These are phyloP conservation scores for Endocarpon pusillum DNA, from an alignment of 495 filamentous ascomycete genomes.

Conservation along the genomic window DNA sequence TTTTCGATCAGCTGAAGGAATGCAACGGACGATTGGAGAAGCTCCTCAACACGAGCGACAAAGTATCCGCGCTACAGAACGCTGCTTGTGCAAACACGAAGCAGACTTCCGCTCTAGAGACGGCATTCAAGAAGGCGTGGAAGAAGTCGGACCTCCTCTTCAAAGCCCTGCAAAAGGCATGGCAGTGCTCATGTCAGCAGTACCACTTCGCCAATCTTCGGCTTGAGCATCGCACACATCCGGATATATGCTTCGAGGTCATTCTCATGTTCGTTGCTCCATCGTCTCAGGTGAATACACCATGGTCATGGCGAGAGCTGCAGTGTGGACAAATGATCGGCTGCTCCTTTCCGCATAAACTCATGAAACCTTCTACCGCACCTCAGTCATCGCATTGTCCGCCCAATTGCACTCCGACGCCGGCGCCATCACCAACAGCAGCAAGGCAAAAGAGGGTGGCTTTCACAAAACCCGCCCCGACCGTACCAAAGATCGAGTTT, in stretches of 20 bases:
- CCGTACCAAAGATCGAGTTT: no score
- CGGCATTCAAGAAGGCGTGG: conserved; percentile 11
- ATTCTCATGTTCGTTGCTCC: no score
- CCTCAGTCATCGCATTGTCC: background rate
- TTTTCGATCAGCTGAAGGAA: conserved; percentile 15
- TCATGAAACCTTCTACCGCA: conserved; percentile 8
- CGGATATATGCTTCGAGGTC: no score
- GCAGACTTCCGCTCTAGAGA: background rate
- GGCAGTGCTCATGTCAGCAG: conserved; percentile 17
- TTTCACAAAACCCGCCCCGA: conserved; percentile 10
- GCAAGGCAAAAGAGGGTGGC: background rate
- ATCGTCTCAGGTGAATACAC: no score
- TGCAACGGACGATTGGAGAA: conserved; percentile 18
- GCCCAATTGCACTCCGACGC: background rate
- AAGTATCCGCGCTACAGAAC: conserved; percentile 10
- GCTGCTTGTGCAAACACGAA: conserved; percentile 9
- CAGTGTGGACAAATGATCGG: no score
- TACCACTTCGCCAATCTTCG: conserved; percentile 11
- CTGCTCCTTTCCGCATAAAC: no score
- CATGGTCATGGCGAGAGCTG: conserved; percentile 11
- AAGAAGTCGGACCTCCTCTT: conserved; percentile 18
- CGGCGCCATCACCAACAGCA: background rate
- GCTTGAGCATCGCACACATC: conserved; percentile 19
- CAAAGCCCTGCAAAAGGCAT: conserved; percentile 14
- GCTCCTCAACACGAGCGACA: conserved; percentile 15